Conservation (phyloP, 495 filamentous ascomycete genomes). For the Neurospora pannonica region DNA sequence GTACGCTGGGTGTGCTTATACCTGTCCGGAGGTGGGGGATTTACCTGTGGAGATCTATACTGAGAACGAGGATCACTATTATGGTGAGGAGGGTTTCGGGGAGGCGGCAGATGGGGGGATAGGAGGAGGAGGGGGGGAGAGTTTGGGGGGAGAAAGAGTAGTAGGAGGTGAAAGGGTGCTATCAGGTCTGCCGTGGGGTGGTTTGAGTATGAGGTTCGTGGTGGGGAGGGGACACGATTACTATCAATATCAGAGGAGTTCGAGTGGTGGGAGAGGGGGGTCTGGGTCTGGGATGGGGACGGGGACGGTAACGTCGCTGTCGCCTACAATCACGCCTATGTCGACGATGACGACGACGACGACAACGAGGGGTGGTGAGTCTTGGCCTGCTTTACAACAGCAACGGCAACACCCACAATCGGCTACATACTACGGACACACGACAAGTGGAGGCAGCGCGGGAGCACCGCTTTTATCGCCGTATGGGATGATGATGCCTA, state of each 20-base stretch:
- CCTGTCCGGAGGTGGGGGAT: conserved; percentile 39
- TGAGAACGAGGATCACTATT: no score
- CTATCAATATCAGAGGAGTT: background rate
- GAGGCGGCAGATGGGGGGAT: no score
- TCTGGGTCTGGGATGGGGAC: background rate
- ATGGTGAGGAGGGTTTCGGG: background rate
- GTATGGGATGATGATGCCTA: background rate
- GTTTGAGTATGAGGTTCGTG: conserved; percentile 46
- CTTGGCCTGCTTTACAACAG: background rate
- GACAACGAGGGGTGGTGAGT: background rate
- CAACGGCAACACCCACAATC: background rate
- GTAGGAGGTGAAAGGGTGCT: conserved; percentile 10
- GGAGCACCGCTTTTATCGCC: background rate
- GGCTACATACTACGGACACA: background rate
- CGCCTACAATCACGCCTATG: background rate
- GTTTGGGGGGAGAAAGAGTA: background rate
- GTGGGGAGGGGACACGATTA: conserved; percentile 39
- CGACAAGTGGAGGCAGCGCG: background rate
- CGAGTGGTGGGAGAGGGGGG: background rate
- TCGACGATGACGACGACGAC: no score
- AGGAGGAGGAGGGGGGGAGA: no score
- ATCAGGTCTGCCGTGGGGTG: conserved; percentile 56
- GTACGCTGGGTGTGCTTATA: conserved; percentile 46
- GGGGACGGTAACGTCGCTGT: background rate
- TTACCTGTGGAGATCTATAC: no score